Conservation (phyloP, 108 stramenopile genomes). For the Fistulifera pelliculosa region DNA sequence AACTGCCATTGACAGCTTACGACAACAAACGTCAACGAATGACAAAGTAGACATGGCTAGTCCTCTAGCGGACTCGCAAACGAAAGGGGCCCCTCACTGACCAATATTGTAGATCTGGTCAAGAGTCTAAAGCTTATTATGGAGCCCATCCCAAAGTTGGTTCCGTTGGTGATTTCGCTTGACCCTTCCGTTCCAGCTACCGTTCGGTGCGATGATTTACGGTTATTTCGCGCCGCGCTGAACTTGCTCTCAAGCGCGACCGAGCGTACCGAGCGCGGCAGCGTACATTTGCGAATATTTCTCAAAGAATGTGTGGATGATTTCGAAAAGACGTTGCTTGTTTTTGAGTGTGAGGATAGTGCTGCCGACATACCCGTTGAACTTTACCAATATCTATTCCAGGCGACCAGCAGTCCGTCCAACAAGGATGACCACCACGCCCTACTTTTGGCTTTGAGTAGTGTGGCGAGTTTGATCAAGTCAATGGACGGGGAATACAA, state of each 20-base stretch:
- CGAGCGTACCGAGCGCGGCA: constrained; percentile 47
- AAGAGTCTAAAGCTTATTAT: constrained; percentile 39
- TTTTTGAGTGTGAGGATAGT: constrained; percentile 63
- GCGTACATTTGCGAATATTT: constrained; percentile 40
- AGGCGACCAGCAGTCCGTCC: constrained; percentile 19
- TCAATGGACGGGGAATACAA: constrained; percentile 52
- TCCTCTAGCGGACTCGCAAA: neutral
- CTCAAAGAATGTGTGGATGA: constrained; percentile 3
- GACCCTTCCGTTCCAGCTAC: constrained; percentile 32
- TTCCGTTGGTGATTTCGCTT: constrained; percentile 38
- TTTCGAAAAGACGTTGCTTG: constrained; percentile 12
- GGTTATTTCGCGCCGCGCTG: constrained; percentile 51
- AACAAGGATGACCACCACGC: constrained; percentile 8
- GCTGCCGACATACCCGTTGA: constrained; percentile 47
- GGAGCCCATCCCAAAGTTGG: constrained; percentile 49
- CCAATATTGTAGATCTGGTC: constrained; percentile 32
- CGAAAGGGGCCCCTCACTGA: neutral
- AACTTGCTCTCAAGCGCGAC: constrained; percentile 74
- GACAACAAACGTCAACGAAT: constrained; percentile 8
- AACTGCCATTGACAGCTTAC: constrained; percentile 54
- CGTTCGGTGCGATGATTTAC: constrained; percentile 45
- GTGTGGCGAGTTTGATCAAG: constrained; percentile 43
- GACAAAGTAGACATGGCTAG: neutral
- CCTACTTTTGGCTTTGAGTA: constrained; percentile 33
- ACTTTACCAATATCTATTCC: constrained; percentile 44